Percentiles rank a stretch among this genome's conserved stretches.
Conservation (phyloP, 2,329 filamentous ascomycete genomes). For the Ilyonectria destructans region DNA sequence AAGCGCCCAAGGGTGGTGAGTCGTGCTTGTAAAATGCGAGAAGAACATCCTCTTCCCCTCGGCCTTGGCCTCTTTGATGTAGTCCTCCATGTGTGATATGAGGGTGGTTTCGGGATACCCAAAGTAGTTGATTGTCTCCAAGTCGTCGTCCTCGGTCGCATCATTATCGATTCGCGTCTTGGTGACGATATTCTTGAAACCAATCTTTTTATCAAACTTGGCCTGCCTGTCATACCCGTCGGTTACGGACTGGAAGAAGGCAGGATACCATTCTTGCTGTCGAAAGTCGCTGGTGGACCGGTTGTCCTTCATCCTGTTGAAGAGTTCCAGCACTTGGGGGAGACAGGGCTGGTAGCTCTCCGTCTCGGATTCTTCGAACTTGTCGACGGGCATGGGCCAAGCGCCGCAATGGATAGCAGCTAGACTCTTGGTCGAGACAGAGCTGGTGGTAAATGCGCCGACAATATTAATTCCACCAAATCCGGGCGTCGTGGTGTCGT, state of each 20-base stretch:
- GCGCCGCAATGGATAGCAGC: constrained; percentile 61
- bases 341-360: constrained; percentile 64
- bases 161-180: constrained; percentile 48
- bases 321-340: constrained; percentile 57
- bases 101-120: constrained; percentile 54
- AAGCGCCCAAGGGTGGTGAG: constrained; percentile 53
- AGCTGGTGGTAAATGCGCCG: constrained; percentile 59
- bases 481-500: constrained; percentile 8
- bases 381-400: constrained; percentile 60
- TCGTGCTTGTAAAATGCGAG: constrained; percentile 57
- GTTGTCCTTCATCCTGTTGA: constrained; percentile 51
- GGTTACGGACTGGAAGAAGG: constrained; percentile 57
- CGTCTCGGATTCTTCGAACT: constrained; percentile 60
- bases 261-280: constrained; percentile 53
- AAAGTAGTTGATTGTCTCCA: constrained; percentile 54
- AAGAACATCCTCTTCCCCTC: constrained; percentile 56
- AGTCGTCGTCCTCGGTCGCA: constrained; percentile 33
- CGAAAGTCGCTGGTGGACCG: constrained; percentile 42
- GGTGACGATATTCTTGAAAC: constrained; percentile 51
- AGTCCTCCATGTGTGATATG: constrained; percentile 52
- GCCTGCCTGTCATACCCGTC: constrained; percentile 56
- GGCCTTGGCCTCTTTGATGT: constrained; percentile 48
- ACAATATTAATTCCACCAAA: constrained; percentile 61
- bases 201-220: constrained; percentile 52
- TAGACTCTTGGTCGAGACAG: constrained; percentile 63